These are phyloP conservation scores for Sphaerobolus stellatus DNA, from an alignment of 1,284 basidiomycete species.

Conservation along the genomic window DNA sequence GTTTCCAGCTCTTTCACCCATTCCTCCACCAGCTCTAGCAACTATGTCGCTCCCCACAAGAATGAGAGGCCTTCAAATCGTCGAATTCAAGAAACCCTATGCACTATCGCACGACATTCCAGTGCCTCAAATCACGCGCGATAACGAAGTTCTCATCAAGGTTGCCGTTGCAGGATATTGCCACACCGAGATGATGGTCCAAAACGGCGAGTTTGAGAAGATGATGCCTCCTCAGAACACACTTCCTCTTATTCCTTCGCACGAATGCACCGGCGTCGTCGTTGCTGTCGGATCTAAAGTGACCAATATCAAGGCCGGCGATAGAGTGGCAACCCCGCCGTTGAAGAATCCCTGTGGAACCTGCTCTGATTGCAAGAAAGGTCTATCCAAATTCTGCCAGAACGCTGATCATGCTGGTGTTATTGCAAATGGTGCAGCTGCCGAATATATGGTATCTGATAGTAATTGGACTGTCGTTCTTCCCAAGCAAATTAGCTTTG, in stretches of 20 bases:
- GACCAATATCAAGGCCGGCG: background rate
- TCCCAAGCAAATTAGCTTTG: conserved; percentile 30
- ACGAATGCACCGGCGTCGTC: background rate
- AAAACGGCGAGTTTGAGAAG: background rate
- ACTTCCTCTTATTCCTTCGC: background rate
- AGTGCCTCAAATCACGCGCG: background rate
- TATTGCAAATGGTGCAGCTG: conserved; percentile 27
- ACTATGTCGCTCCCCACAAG: background rate
- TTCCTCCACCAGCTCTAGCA: too few relatives aligned
- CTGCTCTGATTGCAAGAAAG: background rate
- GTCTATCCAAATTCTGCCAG: background rate
- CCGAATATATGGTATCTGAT: conserved; percentile 30
- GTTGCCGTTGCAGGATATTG: conserved; percentile 1
- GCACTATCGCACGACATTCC: background rate
- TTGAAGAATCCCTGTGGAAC: background rate
- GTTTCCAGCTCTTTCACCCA: too few relatives aligned
- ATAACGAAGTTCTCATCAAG: background rate
- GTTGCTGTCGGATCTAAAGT: background rate
- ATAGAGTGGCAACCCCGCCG: background rate
- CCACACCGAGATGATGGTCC: conserved; percentile 1
- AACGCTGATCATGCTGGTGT: conserved; percentile 8
- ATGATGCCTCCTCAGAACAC: background rate
- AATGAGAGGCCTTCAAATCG: background rate
- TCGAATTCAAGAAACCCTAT: background rate
- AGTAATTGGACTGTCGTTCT: conserved; percentile 26